Evolutionary conservation across 2,329 filamentous ascomycete genomes (phyloP).

Genomic region (Sclerotinia glacialis): DNA sequence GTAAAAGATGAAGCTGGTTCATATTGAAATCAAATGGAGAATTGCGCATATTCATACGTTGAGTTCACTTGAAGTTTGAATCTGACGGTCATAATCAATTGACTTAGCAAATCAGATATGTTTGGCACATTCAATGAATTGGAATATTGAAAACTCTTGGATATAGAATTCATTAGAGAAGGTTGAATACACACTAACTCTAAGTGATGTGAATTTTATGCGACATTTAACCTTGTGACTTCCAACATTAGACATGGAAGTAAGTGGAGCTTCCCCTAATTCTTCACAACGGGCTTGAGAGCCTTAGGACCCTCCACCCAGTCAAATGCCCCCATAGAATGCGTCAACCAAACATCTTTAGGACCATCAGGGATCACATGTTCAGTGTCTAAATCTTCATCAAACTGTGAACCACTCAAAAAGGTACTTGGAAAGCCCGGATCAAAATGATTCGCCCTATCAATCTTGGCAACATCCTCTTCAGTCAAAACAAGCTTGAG

Average conservation of each 20-base stretch:
- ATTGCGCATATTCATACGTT: no score
- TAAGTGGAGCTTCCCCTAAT: background rate
- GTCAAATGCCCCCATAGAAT: background rate
- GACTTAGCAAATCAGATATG: no score
- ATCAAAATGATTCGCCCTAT: constrained; percentile 35
- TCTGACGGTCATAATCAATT: no score
- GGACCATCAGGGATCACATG: background rate
- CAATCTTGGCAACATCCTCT: constrained; percentile 53
- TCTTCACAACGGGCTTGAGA: background rate
- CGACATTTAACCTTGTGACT: background rate
- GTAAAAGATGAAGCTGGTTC: background rate
- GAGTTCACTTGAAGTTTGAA: no score
- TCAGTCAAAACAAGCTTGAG: constrained; percentile 49
- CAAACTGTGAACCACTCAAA: background rate
- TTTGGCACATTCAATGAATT: no score
- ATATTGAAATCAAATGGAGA: no score
- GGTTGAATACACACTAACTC: background rate
- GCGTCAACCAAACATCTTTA: background rate
- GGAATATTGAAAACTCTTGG: no score
- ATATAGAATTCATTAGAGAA: no score
- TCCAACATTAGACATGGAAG: background rate
- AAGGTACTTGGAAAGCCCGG: background rate
- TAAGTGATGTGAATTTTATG: background rate
- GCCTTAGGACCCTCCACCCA: background rate
- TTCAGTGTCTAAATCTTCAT: background rate